A percentile compares a stretch with the other conserved stretches of the same genome.
These are phyloP conservation scores for Fusarium sp. DNA, from an alignment of 2,329 filamentous ascomycete genomes.

Conservation along the genomic window DNA sequence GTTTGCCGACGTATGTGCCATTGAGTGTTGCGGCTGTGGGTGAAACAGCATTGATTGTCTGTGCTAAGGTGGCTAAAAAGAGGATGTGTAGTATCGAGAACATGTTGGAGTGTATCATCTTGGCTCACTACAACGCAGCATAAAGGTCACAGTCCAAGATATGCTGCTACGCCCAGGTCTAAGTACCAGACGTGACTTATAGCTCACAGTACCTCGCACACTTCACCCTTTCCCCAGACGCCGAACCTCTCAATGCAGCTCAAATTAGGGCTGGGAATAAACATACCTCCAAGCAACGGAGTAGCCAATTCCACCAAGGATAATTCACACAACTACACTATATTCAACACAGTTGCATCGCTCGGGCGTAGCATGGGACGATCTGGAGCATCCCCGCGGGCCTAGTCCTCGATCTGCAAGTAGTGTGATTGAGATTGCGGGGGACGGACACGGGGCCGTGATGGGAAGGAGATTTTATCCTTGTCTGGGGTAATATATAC, in stretches of 20 bases:
- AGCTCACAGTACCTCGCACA: not conserved
- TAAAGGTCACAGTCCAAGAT: not conserved
- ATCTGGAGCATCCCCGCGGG: constrained; percentile 14
- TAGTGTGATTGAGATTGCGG: constrained; percentile 17
- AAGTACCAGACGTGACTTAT: constrained; percentile 4
- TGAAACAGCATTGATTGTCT: not conserved
- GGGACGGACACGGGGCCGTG: constrained; percentile 2
- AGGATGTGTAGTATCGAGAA: not conserved
- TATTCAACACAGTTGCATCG: not conserved
- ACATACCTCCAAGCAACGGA: not conserved
- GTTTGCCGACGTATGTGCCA: constrained; percentile 48
- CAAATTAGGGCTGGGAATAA: not conserved
- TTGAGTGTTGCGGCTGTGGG: constrained; percentile 43
- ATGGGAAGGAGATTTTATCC: constrained; percentile 9
- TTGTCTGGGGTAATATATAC: not conserved
- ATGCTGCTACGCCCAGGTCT: not conserved
- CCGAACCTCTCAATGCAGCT: not conserved
- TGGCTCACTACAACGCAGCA: not conserved
- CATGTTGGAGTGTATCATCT: not conserved
- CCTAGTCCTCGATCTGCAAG: constrained; percentile 16
- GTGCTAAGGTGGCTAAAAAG: not conserved
- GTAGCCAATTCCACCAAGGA: constrained; percentile 35
- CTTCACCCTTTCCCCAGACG: not conserved
- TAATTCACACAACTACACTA: not conserved
- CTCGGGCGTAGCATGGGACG: not conserved